Conservation (phyloP, 768 basidiomycete species). For the Leccinum longicurvipes region DNA sequence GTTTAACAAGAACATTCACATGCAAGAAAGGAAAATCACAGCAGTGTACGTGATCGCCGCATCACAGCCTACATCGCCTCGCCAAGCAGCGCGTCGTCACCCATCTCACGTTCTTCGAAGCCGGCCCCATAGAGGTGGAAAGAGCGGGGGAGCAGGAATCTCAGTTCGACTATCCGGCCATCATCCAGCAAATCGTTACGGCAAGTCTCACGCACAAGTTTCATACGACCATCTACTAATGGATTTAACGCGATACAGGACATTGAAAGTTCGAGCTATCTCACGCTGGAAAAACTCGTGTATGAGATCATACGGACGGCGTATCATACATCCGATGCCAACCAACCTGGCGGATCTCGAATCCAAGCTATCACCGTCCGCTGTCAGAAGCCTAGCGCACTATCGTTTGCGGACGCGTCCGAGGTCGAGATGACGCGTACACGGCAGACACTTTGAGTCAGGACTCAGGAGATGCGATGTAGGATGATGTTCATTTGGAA, state of each 20-base stretch:
- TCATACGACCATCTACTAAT: not conserved
- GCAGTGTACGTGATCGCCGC: no score
- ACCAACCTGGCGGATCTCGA: slow-evolving; percentile 10
- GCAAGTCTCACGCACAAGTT: slow-evolving; percentile 7
- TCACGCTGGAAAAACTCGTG: slow-evolving; percentile 23
- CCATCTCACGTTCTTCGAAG: slow-evolving; percentile 46
- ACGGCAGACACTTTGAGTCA: not conserved
- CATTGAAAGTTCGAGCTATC: slow-evolving; percentile 9
- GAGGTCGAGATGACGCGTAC: slow-evolving; percentile 57
- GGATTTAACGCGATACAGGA: not conserved
- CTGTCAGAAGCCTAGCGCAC: slow-evolving; percentile 67
- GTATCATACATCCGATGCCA: slow-evolving; percentile 50
- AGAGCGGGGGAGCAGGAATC: not conserved
- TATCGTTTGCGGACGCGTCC: slow-evolving; percentile 64
- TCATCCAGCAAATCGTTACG: slow-evolving; percentile 34
- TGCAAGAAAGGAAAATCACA: no score
- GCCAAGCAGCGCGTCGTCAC: slow-evolving; percentile 61
- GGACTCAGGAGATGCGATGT: not conserved
- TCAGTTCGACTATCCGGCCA: slow-evolving; percentile 34
- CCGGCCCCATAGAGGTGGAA: slow-evolving; percentile 1
- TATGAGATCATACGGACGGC: slow-evolving; percentile 49
- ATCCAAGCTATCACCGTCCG: slow-evolving; percentile 46
- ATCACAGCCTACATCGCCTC: no score
- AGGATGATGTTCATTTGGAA: not conserved
- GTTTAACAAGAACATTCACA: no score